These are phyloP conservation scores for Fallopia convolvulus DNA, from an alignment of 148 eudicot species.

Conservation along the genomic window DNA sequence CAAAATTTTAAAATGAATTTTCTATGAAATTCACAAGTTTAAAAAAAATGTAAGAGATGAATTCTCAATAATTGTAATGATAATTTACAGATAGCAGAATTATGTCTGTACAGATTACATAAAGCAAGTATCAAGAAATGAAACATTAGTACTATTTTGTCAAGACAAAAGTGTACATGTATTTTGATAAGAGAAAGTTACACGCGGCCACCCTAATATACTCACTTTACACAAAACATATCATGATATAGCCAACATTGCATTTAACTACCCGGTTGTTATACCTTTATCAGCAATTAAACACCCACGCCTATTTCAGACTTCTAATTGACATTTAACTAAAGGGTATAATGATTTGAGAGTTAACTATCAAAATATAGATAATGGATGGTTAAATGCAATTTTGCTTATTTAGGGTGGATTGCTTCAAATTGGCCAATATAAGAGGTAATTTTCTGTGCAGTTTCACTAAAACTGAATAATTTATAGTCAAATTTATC, in stretches of 20 bases:
- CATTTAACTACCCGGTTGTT: neutral
- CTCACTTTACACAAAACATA: neutral
- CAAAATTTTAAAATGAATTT: neutral
- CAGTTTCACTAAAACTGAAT: neutral
- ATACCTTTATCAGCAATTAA: neutral
- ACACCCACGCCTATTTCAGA: neutral
- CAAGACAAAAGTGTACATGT: neutral
- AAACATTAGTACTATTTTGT: neutral
- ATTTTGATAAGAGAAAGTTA: neutral
- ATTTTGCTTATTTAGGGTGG: neutral
- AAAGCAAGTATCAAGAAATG: neutral
- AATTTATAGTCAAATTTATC: neutral
- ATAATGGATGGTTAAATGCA: neutral
- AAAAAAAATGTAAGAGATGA: neutral
- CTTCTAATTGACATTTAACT: neutral
- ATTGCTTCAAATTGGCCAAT: neutral
- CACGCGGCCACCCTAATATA: neutral
- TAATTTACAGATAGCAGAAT: neutral
- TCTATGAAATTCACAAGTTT: neutral
- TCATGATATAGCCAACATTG: neutral
- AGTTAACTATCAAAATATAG: neutral
- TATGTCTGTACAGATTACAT: neutral
- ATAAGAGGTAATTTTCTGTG: neutral
- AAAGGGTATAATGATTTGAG: neutral
- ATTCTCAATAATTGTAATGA: neutral